Evolutionary conservation across 768 basidiomycete genomes (phyloP), one percentile per base, ranked within the genome.

Genomic region (Pisolithus albus): DNA sequence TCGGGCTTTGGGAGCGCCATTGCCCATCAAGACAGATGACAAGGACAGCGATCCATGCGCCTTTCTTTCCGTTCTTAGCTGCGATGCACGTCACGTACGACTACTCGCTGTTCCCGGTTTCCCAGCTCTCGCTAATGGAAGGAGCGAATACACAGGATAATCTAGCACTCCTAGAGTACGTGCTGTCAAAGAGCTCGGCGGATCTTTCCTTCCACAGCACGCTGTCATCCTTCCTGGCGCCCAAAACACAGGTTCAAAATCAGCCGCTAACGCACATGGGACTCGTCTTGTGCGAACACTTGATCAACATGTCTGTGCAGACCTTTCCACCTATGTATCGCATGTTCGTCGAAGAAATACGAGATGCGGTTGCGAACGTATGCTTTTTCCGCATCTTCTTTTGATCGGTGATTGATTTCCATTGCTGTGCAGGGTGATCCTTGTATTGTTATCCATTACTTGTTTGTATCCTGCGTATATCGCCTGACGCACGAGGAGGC

Each of bases 241-340:
- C 74, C 43, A 39, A 51, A 24, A 39, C 46, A 23, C 37, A 23
- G 36, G 43, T 64, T 4, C 38, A 40, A 1, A 10, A 50, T 9
- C 46, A 47, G 18, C 24, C 60, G 34, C 67, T 70, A 36, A 72
- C 73, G 16, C 81, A 87, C 55, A 5, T 95, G 42, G 95, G 91
- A 2, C 75, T 96, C 16, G 76, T 97, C 8, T 73, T 99, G 56
- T 88, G 85, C 56, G 92, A 96, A 65, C 77, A 96, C 0, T 74
- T 23, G 47, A 77, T 96, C 57, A 99, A 98, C 66, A 94, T 99
- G 84, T 96, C 95, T 0, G 86, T 92, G 11, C 91, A 97, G 59
- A 82, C 93, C 34, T 77, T 94, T 9, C 87, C 92, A 5, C 93
- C 90, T 1, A 86, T 96, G 83, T 97, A 94, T 67, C 76, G 76